phyloP scores from a whole-genome alignment of 305 asterid genomes.

The Ajuga reptans region DNA sequence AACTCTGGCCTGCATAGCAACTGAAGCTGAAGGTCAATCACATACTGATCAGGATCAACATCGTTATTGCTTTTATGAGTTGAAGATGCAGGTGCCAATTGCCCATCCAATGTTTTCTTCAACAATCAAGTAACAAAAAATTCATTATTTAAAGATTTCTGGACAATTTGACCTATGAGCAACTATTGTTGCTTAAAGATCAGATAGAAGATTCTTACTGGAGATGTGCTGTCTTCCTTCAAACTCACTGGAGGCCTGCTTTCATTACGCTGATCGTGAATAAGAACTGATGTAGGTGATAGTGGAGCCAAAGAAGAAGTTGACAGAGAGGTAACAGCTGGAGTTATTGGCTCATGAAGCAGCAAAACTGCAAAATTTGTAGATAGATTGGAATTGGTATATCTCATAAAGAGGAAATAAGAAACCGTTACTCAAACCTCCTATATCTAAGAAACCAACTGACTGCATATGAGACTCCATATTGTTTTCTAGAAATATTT shows the following conservation, averaged over 20 bases:
- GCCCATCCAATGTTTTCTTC: constrained; percentile 50
- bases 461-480: background rate
- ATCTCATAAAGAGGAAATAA: background rate
- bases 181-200: background rate
- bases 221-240: constrained; percentile 45
- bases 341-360: constrained; percentile 59
- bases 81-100: constrained; percentile 29
- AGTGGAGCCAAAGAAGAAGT: constrained; percentile 45
- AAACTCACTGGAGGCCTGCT: constrained; percentile 27
- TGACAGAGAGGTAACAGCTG: constrained; percentile 38
- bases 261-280: constrained; percentile 49
- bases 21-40: constrained; percentile 35
- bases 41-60: constrained; percentile 34
- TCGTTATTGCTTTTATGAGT: constrained; percentile 29
- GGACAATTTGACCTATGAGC: background rate
- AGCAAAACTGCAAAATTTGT: constrained; percentile 45
- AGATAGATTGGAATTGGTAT: constrained; percentile 17
- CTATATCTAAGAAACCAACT: background rate
- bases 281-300: constrained; percentile 43
- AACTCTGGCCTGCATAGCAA: constrained; percentile 49
- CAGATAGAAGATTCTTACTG: constrained; percentile 29
- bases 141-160: background rate
- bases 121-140: constrained; percentile 18
- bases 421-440: background rate
- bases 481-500: background rate